phyloP scores from a whole-genome alignment of 805 yeast genomes.

The Starmerella vitae region DNA sequence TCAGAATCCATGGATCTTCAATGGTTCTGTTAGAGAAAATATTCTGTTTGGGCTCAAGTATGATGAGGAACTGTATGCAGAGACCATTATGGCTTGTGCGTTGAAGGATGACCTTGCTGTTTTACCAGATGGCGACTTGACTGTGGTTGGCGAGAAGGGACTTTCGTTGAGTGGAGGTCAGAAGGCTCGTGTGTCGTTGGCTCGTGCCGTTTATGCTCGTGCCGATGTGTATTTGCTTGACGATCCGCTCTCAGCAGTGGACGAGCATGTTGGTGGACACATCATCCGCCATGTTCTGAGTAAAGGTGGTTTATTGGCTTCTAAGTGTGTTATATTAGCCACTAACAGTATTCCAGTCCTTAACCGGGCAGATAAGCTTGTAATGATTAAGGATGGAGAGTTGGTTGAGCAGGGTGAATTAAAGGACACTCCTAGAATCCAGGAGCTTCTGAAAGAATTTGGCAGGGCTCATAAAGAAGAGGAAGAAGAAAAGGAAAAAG shows the following conservation, averaged over 20 bases:
- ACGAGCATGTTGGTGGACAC: constrained; percentile 73
- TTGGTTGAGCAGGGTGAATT: constrained; percentile 28
- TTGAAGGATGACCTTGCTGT: constrained; percentile 49
- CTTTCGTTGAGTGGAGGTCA: constrained; percentile 83
- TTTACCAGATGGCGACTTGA: constrained; percentile 60
- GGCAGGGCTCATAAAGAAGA: constrained; percentile 9
- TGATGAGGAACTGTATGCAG: constrained; percentile 38
- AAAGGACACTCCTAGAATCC: constrained; percentile 16
- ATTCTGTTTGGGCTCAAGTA: constrained; percentile 52
- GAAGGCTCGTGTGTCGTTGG: constrained; percentile 66
- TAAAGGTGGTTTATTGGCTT: constrained; percentile 56
- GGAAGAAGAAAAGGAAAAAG: background rate
- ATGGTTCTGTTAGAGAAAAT: constrained; percentile 74
- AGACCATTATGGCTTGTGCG: constrained; percentile 52
- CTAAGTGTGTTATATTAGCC: constrained; percentile 67
- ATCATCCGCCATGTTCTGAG: constrained; percentile 69
- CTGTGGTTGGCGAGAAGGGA: constrained; percentile 79
- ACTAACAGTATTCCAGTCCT: constrained; percentile 79
- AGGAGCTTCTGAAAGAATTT: constrained; percentile 15
- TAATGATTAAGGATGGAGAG: constrained; percentile 45
- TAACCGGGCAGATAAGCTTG: constrained; percentile 55
- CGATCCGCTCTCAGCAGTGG: constrained; percentile 75
- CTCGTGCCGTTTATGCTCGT: constrained; percentile 63
- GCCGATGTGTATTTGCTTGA: constrained; percentile 57
- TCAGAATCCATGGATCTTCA: constrained; percentile 92